Base-by-base conservation (phyloP, 1,284 basidiomycete genomes). In the Malassezia nana region DNA sequence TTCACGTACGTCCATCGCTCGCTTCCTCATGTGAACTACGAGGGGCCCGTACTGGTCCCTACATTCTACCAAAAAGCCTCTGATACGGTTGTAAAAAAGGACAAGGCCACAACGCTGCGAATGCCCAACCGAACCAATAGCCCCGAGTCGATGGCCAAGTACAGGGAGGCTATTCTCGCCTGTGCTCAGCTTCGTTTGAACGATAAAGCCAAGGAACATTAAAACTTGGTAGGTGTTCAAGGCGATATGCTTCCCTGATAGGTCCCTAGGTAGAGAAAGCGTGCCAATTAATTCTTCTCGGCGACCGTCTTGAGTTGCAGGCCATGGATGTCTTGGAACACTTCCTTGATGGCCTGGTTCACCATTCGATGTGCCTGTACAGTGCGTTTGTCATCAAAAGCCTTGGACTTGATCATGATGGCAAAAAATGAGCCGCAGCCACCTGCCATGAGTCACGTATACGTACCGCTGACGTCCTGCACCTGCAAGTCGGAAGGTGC, bases 371-470 rank as follows among this genome's bases (percentile, higher is more conserved):
- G 92, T 75, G 96, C 92, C 78, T 95, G 94, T 60, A 98, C 82
- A 30, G 83, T 86, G 0, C 86, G 76, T 30, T 96, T 75, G 13
- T 86, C 92, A 61, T 85, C 84, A 80, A 99, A 98, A 2, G 80
- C 80, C 16, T 83, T 77, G 54, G 87, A 89, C 3, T 85, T 82
- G 58, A 99, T 86, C 32, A 83, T 80, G 62, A 99, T 94, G 33
- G 89, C 87, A 72, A 94, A 99, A 77, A 98, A 99, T 2, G 85
- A 82, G 10, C 92, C 94, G 72, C 92, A 98, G 26, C 92, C 92
- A 51, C 91, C 69, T 69, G 42, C 29, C 12, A n/a, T 6, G 53
- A 83, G 82, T 26, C 18, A 28, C 33, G 76, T 58, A 82, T 79
- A 22, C 83, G 81, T 13, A 69, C 67, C 69, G 38, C 60, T 64